A percentile compares a stretch with the other conserved stretches of the same genome.
These are phyloP conservation scores for Fusarium newnesense DNA, from an alignment of 2,329 filamentous ascomycete species.

Conservation along the genomic window DNA sequence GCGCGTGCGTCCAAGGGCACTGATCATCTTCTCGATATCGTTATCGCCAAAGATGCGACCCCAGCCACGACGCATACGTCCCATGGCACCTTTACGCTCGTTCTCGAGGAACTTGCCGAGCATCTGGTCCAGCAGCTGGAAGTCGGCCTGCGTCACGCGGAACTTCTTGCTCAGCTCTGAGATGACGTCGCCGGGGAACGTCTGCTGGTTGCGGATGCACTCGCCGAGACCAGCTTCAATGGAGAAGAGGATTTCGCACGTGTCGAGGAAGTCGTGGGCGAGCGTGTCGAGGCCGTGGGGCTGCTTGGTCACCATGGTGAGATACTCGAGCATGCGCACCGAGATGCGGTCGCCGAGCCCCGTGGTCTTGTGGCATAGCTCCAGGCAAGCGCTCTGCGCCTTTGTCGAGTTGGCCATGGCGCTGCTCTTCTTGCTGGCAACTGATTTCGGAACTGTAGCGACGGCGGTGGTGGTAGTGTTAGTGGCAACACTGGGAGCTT, in stretches of 20 bases:
- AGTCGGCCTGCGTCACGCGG: slow-evolving; percentile 68
- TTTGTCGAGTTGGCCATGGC: slow-evolving; percentile 41
- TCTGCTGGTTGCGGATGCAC: slow-evolving; percentile 59
- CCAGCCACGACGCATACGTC: slow-evolving; percentile 69
- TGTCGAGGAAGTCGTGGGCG: slow-evolving; percentile 74
- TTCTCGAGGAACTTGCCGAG: slow-evolving; percentile 69
- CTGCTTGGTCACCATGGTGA: slow-evolving; percentile 65
- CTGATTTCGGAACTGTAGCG: slow-evolving; percentile 20
- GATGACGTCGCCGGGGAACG: slow-evolving; percentile 68
- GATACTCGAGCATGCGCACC: slow-evolving; percentile 72
- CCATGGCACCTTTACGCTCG: slow-evolving; percentile 69
- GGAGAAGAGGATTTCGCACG: slow-evolving; percentile 73
- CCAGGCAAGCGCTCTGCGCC: slow-evolving; percentile 48
- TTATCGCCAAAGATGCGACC: slow-evolving; percentile 71
- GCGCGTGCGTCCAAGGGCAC: slow-evolving; percentile 65
- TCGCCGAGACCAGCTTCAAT: slow-evolving; percentile 73
- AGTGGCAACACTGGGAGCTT: neutral
- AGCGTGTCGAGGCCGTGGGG: slow-evolving; percentile 67
- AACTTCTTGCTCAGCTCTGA: slow-evolving; percentile 74
- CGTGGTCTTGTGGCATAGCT: slow-evolving; percentile 67
- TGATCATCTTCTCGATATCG: slow-evolving; percentile 69
- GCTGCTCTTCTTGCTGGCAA: slow-evolving; percentile 37
- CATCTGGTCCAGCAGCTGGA: slow-evolving; percentile 71
- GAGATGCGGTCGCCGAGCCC: slow-evolving; percentile 71
- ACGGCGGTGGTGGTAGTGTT: neutral